These are phyloP conservation scores for Rhododendron williamsianum DNA, from an alignment of 148 eudicot genomes.

Conservation along the genomic window DNA sequence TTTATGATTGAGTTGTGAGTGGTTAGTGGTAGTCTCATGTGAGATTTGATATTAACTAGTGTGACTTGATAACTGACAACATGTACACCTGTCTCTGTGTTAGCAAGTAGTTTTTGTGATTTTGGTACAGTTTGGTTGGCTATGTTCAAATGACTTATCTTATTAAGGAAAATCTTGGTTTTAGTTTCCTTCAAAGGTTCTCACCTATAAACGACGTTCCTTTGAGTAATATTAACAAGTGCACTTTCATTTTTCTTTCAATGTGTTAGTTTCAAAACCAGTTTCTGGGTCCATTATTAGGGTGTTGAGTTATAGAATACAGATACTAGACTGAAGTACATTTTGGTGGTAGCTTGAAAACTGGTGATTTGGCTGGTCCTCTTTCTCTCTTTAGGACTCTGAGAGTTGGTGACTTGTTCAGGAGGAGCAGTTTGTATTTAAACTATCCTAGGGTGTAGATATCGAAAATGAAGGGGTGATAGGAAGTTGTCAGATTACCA, in stretches of 20 bases:
- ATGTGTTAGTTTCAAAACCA: background rate
- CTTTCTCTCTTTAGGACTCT: background rate
- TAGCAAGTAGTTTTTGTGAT: background rate
- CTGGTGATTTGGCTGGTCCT: background rate
- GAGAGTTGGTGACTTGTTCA: background rate
- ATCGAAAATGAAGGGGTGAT: background rate
- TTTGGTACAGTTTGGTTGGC: background rate
- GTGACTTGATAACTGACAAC: background rate
- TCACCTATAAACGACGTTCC: background rate
- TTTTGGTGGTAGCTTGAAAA: conserved; percentile 2
- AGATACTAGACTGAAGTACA: background rate
- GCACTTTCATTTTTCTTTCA: background rate
- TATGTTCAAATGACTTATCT: background rate
- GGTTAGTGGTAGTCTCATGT: background rate
- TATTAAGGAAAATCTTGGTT: background rate
- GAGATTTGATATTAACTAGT: background rate
- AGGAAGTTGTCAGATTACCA: background rate
- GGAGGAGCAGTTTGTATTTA: background rate
- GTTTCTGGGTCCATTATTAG: background rate
- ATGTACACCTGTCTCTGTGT: background rate
- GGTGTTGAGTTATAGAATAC: background rate
- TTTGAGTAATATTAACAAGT: background rate
- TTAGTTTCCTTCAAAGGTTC: background rate
- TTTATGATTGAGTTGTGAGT: background rate
- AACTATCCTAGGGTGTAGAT: background rate